phyloP scores from a whole-genome alignment of 208 protist species.

The Crithidia bombi region DNA sequence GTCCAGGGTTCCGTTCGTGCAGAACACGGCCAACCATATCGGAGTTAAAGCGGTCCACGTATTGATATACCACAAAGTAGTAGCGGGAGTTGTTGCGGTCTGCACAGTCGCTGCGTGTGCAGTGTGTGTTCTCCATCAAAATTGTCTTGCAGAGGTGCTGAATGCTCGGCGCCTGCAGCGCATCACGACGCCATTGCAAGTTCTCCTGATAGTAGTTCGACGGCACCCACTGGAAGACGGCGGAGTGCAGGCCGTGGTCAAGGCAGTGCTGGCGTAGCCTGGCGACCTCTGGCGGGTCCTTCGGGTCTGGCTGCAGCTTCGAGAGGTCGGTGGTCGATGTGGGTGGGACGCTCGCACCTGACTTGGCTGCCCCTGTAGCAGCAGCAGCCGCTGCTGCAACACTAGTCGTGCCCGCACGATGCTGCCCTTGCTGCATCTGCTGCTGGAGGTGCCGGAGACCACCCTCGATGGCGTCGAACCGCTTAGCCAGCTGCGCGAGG shows the following conservation, averaged over 20 bases:
- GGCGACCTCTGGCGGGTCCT: constrained; percentile 72
- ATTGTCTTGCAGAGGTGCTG: constrained; percentile 93
- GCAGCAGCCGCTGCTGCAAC: background rate
- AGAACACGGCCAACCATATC: constrained; percentile 66
- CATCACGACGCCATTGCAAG: constrained; percentile 84
- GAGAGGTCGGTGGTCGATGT: constrained; percentile 29
- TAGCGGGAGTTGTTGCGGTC: constrained; percentile 78
- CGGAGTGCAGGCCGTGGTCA: constrained; percentile 47
- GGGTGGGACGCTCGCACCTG: background rate
- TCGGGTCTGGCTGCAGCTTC: constrained; percentile 59
- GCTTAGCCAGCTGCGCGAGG: constrained; percentile 38
- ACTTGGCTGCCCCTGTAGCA: background rate
- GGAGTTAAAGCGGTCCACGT: constrained; percentile 81
- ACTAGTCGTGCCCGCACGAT: background rate
- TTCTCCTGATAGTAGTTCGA: constrained; percentile 87
- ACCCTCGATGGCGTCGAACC: constrained; percentile 55
- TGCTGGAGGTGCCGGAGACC: constrained; percentile 31
- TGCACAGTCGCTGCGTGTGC: constrained; percentile 61
- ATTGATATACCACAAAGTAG: constrained; percentile 86
- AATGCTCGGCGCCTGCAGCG: constrained; percentile 72
- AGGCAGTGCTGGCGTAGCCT: constrained; percentile 60
- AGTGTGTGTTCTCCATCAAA: constrained; percentile 93
- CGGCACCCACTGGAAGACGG: constrained; percentile 84
- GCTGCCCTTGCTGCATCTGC: constrained; percentile 2
- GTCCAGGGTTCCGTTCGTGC: constrained; percentile 68